Base-by-base conservation (phyloP, 1,139 yeast genomes). In the Zygosaccharomyces sapae region DNA sequence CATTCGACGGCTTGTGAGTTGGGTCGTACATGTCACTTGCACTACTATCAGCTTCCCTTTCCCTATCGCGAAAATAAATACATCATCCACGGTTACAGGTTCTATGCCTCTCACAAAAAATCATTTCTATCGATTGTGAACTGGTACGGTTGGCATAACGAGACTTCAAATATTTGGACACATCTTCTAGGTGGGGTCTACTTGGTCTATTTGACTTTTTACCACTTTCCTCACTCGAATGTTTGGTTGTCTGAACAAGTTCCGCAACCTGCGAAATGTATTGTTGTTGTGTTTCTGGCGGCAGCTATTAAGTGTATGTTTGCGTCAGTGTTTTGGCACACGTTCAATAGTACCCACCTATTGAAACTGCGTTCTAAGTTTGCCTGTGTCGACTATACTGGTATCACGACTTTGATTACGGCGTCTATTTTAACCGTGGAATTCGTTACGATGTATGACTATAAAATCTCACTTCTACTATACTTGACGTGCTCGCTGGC, bases 321-420 rank as follows among this genome's bases (percentile, higher is more conserved):
- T 4, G 83, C 92, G 45, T 87, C 96, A 0, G 80, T 84, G 3
- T 71, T 83, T 25, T 92, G 97, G 97, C 98, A 92, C 68, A 86
- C 97, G 1, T 90, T 88, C 66, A 80, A 86, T 49, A 83, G 89
- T 53, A 85, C 89, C 55, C 81, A 94, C 16, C 76, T 77, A 48
- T 69, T 84, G 42, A 69, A 75, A 22, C 68, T 81, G 49, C 76
- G 96, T 63, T 75, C 82, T 53, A 77, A 79, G 49, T 87, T 86
- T 68, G 96, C 97, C 0, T 92, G 98, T 67, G 82, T 90, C 41
- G 98, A 92, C 69, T 92, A 92, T 66, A 85, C 96, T 6, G 98
- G 98, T 1, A 92, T 92, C 56, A 88, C 97, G 0, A 77, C 89
- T 9, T 72, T 92, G 53, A 89, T 92, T 56, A 85, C 96, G 0